Evolutionary conservation across 768 basidiomycete species (phyloP).

Genomic region (Rhodotorula graminis): DNA sequence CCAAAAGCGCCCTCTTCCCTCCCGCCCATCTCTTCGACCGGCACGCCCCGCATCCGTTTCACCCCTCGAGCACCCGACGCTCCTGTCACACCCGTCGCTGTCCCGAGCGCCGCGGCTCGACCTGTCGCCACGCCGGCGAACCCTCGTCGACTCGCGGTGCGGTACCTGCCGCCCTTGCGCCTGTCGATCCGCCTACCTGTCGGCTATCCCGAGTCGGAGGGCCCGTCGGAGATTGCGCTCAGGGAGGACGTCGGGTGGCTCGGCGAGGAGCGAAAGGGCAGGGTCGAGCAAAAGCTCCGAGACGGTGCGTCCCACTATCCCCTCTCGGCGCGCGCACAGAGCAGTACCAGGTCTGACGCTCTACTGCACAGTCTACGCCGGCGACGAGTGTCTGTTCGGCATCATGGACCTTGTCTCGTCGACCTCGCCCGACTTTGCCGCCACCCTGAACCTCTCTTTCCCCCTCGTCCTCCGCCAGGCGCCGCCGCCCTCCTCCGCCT

Average conservation of each 20-base stretch:
- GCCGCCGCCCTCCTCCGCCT: not conserved
- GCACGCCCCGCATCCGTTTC: slow-evolving; percentile 14
- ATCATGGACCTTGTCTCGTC: slow-evolving; percentile 19
- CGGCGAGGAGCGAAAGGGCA: not conserved
- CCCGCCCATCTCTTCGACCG: not conserved
- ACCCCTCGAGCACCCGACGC: not conserved
- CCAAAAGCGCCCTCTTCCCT: not conserved
- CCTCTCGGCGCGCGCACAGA: too few species aligned
- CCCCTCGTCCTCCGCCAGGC: slow-evolving; percentile 8
- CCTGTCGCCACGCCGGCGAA: not conserved
- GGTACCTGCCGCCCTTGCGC: slow-evolving; percentile 15
- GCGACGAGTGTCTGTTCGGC: slow-evolving; percentile 28
- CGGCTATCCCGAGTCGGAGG: slow-evolving; percentile 19
- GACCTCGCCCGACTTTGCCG: slow-evolving; percentile 5
- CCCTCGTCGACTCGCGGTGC: not conserved
- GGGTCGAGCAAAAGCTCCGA: not conserved
- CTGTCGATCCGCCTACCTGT: not conserved
- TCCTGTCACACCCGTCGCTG: not conserved
- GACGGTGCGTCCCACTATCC: not conserved
- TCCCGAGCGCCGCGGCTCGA: not conserved
- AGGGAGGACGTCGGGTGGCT: slow-evolving; percentile 3
- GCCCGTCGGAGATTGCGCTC: not conserved
- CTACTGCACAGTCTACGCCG: slow-evolving; percentile 22
- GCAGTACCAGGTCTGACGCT: too few species aligned
- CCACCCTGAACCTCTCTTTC: slow-evolving; percentile 4